Evolutionary conservation across 2,329 filamentous ascomycete species (phyloP).

Genomic region (Trichoderma arundinaceum): DNA sequence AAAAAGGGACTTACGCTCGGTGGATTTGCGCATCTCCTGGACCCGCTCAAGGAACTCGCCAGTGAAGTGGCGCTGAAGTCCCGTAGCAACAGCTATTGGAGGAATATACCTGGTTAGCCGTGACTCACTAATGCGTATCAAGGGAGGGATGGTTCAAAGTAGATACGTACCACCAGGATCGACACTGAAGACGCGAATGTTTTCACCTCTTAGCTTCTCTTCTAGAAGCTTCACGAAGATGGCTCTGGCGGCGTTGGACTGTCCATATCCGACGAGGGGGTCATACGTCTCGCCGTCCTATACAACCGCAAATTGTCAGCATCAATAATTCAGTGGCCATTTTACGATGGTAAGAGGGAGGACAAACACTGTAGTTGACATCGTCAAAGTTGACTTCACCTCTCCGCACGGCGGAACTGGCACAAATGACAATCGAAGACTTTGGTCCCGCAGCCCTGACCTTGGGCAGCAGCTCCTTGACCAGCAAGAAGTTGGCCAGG

Average conservation of each 20-base stretch:
- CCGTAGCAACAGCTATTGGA: conserved; percentile 12
- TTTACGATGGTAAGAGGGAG: background rate
- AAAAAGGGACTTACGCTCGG: conserved; percentile 2
- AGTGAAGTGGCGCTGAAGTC: conserved; percentile 26
- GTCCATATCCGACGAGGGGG: conserved; percentile 22
- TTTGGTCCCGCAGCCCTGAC: conserved; percentile 21
- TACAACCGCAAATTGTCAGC: background rate
- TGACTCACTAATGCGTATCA: background rate
- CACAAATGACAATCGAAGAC: conserved; percentile 28
- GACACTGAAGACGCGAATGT: conserved; percentile 30
- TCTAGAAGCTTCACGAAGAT: conserved; percentile 31
- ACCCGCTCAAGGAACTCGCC: conserved; percentile 1
- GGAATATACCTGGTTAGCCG: background rate
- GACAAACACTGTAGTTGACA: conserved; percentile 24
- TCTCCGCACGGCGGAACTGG: conserved; percentile 18
- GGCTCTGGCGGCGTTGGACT: conserved; percentile 31
- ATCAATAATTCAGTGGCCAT: background rate
- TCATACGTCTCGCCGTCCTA: conserved; percentile 28
- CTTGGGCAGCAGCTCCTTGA: conserved; percentile 52
- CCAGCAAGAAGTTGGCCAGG: conserved; percentile 58
- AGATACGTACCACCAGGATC: conserved; percentile 31
- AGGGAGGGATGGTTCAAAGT: too few relatives aligned
- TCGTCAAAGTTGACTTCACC: conserved; percentile 24
- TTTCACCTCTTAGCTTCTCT: conserved; percentile 25
- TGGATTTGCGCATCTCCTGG: background rate